These are phyloP conservation scores for Nakazawaea laoshanensis DNA, from an alignment of 805 yeast genomes.

Conservation along the genomic window DNA sequence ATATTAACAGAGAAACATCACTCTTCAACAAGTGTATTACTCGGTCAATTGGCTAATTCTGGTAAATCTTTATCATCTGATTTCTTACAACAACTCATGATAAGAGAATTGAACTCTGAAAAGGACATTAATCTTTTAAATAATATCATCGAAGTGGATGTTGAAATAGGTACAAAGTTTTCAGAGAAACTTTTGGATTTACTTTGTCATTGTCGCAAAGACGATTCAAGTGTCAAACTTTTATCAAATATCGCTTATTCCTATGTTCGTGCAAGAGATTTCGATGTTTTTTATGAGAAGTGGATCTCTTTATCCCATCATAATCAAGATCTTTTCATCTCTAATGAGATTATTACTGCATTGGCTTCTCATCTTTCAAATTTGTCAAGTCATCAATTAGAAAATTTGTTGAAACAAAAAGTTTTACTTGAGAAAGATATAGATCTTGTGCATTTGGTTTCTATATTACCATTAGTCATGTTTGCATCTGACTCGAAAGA, in stretches of 20 bases:
- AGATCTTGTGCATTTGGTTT: constrained; percentile 10
- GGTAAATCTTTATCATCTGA: constrained; percentile 46
- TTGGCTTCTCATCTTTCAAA: constrained; percentile 32
- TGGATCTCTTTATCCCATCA: constrained; percentile 26
- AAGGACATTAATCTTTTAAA: constrained; percentile 30
- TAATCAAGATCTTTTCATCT: constrained; percentile 14
- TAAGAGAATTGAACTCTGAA: constrained; percentile 17
- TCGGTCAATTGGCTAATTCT: constrained; percentile 36
- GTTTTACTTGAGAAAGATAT: constrained; percentile 9
- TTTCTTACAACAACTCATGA: constrained; percentile 36
- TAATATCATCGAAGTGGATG: constrained; percentile 42
- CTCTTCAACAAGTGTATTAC: constrained; percentile 29
- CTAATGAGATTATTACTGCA: constrained; percentile 21
- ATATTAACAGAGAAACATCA: constrained; percentile 30
- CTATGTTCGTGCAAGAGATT: constrained; percentile 50
- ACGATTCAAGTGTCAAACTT: no score
- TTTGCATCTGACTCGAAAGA: constrained; percentile 23
- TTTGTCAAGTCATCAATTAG: constrained; percentile 40
- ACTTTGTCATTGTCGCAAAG: no score
- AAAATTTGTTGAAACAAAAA: constrained; percentile 14
- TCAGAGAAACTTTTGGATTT: constrained; percentile 23
- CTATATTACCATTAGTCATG: constrained; percentile 30
- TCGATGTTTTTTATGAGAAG: constrained; percentile 34
- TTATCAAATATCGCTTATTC: no score
- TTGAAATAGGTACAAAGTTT: constrained; percentile 46